Evolutionary conservation across 2,329 filamentous ascomycete species (phyloP), one percentile per base, ranked within the genome.

Genomic region (Helotiales sp.): DNA sequence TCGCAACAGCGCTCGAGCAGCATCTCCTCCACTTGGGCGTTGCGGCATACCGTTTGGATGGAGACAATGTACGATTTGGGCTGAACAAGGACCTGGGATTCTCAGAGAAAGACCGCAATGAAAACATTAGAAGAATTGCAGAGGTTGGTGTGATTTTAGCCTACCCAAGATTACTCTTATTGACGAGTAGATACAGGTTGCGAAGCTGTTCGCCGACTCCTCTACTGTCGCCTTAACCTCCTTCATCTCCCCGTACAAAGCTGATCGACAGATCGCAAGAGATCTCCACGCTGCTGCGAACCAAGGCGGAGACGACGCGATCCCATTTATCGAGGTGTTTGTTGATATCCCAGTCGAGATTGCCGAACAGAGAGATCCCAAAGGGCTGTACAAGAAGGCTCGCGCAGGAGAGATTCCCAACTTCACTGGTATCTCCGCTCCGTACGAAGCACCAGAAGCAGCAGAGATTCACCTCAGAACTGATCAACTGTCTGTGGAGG

Each of bases 21-120:
- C 92, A 97, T 75, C 87, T 99, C 31, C 85, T 99, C 55, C 92
- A 96, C 74, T 82, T 91, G 10, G 89, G 88, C 42, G 79, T 95
- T 52, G 80, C 88, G 55, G 90, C 93, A 60, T 99, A 99, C 83
- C 87, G 95, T 53, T 87, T 99, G 29, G 95, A 99, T 76, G 95
- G 93, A 70, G 95, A 99, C 83, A 99, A 99, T 77, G 89, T 99
- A 66, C 93, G 95, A 61, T 97, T 98, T 79, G 95, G 95, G 15
- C 83, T 99, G 66, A 99, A 98, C 85, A 96, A 96, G 77, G 93
- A 98, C 79, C 84, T 99, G 10, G 93, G 93, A 15, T 99, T 98
- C 81, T 89, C 86, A 64, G 93, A 96, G 72, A 85, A 86, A 72
- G 93, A 97, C 79, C 87, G 95, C 68, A 96, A 93, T 73, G 95